Percentiles rank a stretch among this genome's conserved stretches.
Conservation (phyloP, 805 yeast genomes). For the Starmerella powellii region DNA sequence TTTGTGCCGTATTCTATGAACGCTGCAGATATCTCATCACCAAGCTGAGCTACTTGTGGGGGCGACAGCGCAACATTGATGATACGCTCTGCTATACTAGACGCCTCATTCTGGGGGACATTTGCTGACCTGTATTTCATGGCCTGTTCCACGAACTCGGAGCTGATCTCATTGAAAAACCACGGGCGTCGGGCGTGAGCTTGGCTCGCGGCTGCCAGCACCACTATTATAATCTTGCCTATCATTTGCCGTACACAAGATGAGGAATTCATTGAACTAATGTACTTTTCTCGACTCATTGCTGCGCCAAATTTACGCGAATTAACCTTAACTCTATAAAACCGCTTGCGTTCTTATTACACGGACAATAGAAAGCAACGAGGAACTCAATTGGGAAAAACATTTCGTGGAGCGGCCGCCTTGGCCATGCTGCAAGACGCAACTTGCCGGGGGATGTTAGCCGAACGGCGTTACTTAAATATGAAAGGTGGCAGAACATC, state of each 20-base stretch:
- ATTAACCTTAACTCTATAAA: no score
- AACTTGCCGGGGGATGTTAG: no score
- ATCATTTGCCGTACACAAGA: neutral
- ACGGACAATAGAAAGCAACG: no score
- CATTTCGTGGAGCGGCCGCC: no score
- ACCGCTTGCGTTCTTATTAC: no score
- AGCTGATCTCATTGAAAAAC: slow-evolving; percentile 13
- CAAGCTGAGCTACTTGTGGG: slow-evolving; percentile 17
- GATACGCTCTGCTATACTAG: slow-evolving; percentile 11
- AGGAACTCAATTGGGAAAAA: no score
- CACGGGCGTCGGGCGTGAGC: slow-evolving; percentile 13
- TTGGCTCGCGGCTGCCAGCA: neutral
- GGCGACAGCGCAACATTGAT: slow-evolving; percentile 16
- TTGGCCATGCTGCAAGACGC: no score
- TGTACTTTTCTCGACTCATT: no score
- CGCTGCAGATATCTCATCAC: slow-evolving; percentile 1
- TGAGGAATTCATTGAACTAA: no score
- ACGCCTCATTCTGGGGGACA: slow-evolving; percentile 13
- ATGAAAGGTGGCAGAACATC: no score
- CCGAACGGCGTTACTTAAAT: no score
- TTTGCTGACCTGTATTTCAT: slow-evolving; percentile 4
- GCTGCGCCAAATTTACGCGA: no score
- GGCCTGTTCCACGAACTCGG: slow-evolving; percentile 3
- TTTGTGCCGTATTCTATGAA: slow-evolving; percentile 7
- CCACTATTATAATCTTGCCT: neutral